phyloP scores from a whole-genome alignment of 305 asterid genomes.

The Rubia peregrina region DNA sequence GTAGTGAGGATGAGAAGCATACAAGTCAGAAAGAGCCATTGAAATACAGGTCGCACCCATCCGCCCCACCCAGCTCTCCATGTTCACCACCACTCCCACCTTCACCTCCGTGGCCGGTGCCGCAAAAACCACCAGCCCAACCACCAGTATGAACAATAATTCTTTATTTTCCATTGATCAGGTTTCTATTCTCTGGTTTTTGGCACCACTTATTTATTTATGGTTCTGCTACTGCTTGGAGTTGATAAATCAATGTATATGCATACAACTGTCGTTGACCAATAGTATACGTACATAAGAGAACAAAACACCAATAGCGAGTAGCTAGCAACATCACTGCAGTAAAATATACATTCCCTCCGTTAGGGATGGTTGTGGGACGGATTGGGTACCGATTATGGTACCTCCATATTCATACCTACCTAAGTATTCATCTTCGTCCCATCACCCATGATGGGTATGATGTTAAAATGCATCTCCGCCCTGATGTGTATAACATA shows the following conservation, averaged over 20 bases:
- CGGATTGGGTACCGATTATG: too few relatives aligned
- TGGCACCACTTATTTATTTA: background rate
- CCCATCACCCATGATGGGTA: too few relatives aligned
- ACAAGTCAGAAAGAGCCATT: constrained; percentile 53
- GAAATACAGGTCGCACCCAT: constrained; percentile 38
- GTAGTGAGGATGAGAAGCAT: constrained; percentile 24
- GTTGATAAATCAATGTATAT: background rate
- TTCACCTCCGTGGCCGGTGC: constrained; percentile 32
- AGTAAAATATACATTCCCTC: too few relatives aligned
- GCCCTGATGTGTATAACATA: too few relatives aligned
- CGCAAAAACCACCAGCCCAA: background rate
- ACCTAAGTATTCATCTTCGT: too few relatives aligned
- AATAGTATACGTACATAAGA: background rate
- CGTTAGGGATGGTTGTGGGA: too few relatives aligned
- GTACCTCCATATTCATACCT: too few relatives aligned
- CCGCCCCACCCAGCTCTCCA: constrained; percentile 26
- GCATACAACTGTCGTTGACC: background rate
- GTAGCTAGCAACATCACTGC: too few relatives aligned
- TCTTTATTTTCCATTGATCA: background rate
- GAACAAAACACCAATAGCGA: background rate
- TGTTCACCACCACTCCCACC: constrained; percentile 46
- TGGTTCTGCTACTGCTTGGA: background rate
- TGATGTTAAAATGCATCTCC: too few relatives aligned
- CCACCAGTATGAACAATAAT: background rate
- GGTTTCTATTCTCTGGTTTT: background rate